Evolutionary conservation across 371 early-diverging fungal genomes (phyloP).

Genomic region (Mucor plumbeus): DNA sequence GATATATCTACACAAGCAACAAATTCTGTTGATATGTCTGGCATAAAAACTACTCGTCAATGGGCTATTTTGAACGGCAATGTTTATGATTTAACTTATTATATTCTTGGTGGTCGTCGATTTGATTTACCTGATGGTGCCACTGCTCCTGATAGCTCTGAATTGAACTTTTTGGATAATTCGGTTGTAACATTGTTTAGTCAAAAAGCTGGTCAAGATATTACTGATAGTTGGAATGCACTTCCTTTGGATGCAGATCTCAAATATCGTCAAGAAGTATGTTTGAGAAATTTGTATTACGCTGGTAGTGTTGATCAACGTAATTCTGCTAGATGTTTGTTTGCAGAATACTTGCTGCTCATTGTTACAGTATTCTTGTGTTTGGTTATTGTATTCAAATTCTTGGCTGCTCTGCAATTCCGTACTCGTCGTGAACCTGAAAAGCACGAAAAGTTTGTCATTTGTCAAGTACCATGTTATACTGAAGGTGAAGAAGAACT

Average conservation of each 20-base stretch:
- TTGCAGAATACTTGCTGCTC: conserved; percentile 84
- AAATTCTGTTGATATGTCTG: conserved; percentile 35
- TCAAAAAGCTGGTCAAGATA: conserved; percentile 65
- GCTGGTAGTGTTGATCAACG: conserved; percentile 87
- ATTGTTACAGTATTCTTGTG: conserved; percentile 77
- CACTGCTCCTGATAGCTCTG: conserved; percentile 26
- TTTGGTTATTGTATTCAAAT: conserved; percentile 86
- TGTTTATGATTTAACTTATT: conserved; percentile 64
- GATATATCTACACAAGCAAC: conserved; percentile 41
- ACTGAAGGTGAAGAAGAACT: conserved; percentile 84
- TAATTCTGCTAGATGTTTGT: conserved; percentile 74
- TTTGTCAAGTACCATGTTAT: conserved; percentile 88
- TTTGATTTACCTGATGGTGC: conserved; percentile 25
- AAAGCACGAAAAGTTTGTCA: conserved; percentile 89
- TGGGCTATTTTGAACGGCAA: conserved; percentile 63
- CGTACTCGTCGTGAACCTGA: conserved; percentile 74
- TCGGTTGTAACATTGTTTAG: conserved; percentile 62
- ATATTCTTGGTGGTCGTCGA: conserved; percentile 50
- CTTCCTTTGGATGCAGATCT: conserved; percentile 35
- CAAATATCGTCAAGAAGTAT: conserved; percentile 49
- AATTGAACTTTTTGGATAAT: conserved; percentile 51
- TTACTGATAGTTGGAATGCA: conserved; percentile 61
- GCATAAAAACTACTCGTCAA: conserved; percentile 32
- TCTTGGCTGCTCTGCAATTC: conserved; percentile 88
- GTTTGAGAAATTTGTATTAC: conserved; percentile 81